These are phyloP conservation scores for Russula foetens DNA, from an alignment of 768 basidiomycete species.

Conservation along the genomic window DNA sequence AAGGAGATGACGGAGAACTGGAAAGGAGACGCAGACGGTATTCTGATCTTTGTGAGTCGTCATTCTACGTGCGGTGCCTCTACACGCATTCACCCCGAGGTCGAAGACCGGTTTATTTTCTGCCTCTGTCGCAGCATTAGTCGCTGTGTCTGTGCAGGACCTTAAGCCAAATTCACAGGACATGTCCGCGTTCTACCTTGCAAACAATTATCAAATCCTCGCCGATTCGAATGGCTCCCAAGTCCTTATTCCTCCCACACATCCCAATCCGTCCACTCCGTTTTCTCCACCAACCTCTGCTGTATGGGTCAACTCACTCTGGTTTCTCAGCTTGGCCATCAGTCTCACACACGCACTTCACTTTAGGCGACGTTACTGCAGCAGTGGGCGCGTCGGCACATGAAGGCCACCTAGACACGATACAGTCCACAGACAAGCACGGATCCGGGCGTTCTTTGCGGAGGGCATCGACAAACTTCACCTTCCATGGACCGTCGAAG, in stretches of 20 bases:
- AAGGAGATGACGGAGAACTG: not conserved
- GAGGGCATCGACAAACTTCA: constrained; percentile 33
- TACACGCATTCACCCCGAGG: not conserved
- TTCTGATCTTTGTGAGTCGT: not conserved
- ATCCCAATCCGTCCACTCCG: not conserved
- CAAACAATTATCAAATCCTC: constrained; percentile 2
- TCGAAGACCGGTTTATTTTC: constrained; percentile 17
- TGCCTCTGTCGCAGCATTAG: constrained; percentile 10
- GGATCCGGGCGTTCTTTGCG: constrained; percentile 32
- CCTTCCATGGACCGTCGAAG: constrained; percentile 35
- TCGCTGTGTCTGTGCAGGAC: not conserved
- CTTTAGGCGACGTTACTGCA: constrained; percentile 41
- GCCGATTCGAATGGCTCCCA: not conserved
- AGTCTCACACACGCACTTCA: constrained; percentile 38
- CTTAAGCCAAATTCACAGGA: constrained; percentile 2
- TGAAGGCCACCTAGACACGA: constrained; percentile 24
- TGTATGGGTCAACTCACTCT: constrained; percentile 34
- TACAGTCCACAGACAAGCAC: constrained; percentile 29
- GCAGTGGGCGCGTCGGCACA: constrained; percentile 40
- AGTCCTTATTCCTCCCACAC: not conserved
- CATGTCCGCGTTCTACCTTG: not conserved
- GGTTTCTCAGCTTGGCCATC: constrained; percentile 32
- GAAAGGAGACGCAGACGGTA: constrained; percentile 1
- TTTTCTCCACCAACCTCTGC: constrained; percentile 25
- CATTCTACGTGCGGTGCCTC: not conserved